phyloP scores from a whole-genome alignment of 192 early-diverging fungal species.

The Linnemannia elongata region DNA sequence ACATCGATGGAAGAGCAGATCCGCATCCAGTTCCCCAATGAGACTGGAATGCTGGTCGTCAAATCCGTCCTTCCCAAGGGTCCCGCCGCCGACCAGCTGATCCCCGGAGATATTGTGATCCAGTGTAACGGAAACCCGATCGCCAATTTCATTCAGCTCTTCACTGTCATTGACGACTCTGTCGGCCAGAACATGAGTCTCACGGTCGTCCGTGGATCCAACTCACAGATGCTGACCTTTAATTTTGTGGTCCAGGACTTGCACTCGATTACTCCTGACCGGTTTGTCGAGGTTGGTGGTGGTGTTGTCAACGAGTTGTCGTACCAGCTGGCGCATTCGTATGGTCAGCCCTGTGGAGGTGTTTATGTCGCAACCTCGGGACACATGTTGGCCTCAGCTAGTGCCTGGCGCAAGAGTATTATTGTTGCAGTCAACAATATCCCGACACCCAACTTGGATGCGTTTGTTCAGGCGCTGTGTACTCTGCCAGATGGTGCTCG shows the following conservation, averaged over 20 bases:
- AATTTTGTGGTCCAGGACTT: slow-evolving; percentile 72
- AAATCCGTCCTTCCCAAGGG: slow-evolving; percentile 76
- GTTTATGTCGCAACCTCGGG: slow-evolving; percentile 83
- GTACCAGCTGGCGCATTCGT: slow-evolving; percentile 82
- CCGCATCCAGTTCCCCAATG: slow-evolving; percentile 71
- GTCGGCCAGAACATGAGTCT: slow-evolving; percentile 67
- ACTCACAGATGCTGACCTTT: slow-evolving; percentile 44
- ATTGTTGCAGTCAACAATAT: slow-evolving; percentile 77
- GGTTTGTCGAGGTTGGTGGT: slow-evolving; percentile 90
- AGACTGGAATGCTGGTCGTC: slow-evolving; percentile 80
- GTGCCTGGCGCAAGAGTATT: slow-evolving; percentile 76
- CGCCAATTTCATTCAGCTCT: slow-evolving; percentile 80
- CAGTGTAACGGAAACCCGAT: slow-evolving; percentile 73
- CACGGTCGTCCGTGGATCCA: slow-evolving; percentile 70
- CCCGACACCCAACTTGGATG: slow-evolving; percentile 74
- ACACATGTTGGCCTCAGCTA: slow-evolving; percentile 76
- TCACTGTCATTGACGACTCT: slow-evolving; percentile 71
- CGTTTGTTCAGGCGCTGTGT: slow-evolving; percentile 75
- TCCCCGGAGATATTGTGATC: slow-evolving; percentile 82
- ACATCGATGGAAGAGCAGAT: slow-evolving; percentile 74
- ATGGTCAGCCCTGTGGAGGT: slow-evolving; percentile 79
- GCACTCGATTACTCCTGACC: slow-evolving; percentile 83
- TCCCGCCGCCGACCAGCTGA: slow-evolving; percentile 70
- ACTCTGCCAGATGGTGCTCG: slow-evolving; percentile 74
- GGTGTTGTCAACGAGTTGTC: slow-evolving; percentile 81